Evolutionary conservation across 2,329 filamentous ascomycete species (phyloP), one percentile per base, ranked within the genome.

Genomic region (Alternaria ventricosa): DNA sequence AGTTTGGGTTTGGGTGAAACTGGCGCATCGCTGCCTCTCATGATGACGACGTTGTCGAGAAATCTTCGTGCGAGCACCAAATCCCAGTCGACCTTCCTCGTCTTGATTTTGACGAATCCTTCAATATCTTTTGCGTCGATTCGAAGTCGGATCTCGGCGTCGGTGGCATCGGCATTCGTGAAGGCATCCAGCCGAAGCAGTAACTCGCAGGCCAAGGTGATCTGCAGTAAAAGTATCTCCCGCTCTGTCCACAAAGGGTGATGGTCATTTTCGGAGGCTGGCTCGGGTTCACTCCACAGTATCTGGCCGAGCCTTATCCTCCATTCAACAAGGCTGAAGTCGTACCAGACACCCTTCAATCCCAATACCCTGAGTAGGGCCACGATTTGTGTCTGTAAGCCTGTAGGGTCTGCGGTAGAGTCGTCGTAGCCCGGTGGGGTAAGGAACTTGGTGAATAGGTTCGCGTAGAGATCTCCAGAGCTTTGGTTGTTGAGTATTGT

Each of bases 271-370:
- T 78, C 65, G 63, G 63, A 43, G 12, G 61, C 44, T 7, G 67
- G 33, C 15, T 77, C 73, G 9, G 66, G 64, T 43, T 77, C 74
- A 15, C 86, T 89, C 90, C 90, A 93, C 3, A 93, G 79, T 45
- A 93, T 84, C 78, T 92, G 90, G 7, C 91, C 91, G 1, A 93
- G 82, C 12, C 90, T 85, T 61, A 93, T 90, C 41, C 91, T 86
- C 90, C 90, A 93, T 74, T 93, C 90, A 7, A 93, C 88, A 30
- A 89, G 85, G 20, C 89, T 90, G 68, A 93, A 91, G 77, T 93
- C 90, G 55, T 91, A 86, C 91, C 91, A 93, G 49, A 92, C 86
- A 60, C 90, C 89, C 57, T 88, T 85, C 8, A 87, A 81, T 0
- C 86, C 87, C 47, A 93, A 83, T 10, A 90, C 86, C 73, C 88